Conservation (phyloP, 2,329 filamentous ascomycete genomes). For the Hypoxylon sp. region DNA sequence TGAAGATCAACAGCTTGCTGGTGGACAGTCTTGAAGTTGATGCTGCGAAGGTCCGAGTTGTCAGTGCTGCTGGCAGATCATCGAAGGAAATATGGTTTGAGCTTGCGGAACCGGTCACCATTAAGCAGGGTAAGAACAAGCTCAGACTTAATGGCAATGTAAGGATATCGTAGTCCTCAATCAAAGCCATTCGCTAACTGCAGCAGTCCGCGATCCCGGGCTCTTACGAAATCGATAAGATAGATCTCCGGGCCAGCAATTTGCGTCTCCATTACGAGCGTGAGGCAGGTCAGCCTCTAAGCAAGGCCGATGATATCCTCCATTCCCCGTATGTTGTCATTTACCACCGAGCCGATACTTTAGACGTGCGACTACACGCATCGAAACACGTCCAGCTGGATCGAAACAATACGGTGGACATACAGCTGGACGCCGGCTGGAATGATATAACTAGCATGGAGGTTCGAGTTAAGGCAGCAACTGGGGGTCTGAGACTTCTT, state of each 20-base stretch:
- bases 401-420: conserved; percentile 81
- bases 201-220: conserved; percentile 76
- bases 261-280: conserved; percentile 77
- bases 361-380: conserved; percentile 77
- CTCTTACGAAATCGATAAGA: conserved; percentile 80
- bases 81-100: conserved; percentile 78
- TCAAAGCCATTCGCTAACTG: conserved; percentile 52
- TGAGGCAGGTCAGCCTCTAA: conserved; percentile 64
- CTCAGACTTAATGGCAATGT: conserved; percentile 64
- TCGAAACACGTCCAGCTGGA: conserved; percentile 84
- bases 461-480: conserved; percentile 74
- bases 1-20: conserved; percentile 80
- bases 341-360: conserved; percentile 77
- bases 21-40: conserved; percentile 78
- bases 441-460: conserved; percentile 76
- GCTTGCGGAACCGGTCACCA: conserved; percentile 59
- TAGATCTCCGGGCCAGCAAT: conserved; percentile 76
- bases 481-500: conserved; percentile 75
- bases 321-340: conserved; percentile 76
- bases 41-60: conserved; percentile 74
- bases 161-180: conserved; percentile 46
- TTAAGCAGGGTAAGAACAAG: conserved; percentile 69
- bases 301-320: conserved; percentile 67
- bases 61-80: conserved; percentile 68
- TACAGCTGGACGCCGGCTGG: conserved; percentile 80